Evolutionary conservation across 768 basidiomycete genomes (phyloP).

Genomic region (Xerocomellus amylosporus): DNA sequence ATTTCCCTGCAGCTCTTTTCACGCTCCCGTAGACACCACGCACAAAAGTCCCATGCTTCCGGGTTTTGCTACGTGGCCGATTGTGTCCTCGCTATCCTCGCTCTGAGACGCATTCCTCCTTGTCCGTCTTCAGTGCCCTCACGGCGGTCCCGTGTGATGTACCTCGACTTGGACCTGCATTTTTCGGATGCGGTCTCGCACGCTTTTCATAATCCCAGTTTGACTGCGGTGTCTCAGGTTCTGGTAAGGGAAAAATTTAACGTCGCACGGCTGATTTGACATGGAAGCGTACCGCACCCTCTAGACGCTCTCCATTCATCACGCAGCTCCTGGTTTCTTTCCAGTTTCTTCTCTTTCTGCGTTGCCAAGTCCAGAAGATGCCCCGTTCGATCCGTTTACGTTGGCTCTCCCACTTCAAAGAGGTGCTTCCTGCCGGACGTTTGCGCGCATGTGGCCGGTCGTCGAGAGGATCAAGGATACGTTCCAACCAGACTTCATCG

Average conservation of each 20-base stretch:
- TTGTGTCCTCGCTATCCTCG: slow-evolving; percentile 75
- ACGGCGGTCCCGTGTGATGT: slow-evolving; percentile 68
- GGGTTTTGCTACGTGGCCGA: slow-evolving; percentile 97
- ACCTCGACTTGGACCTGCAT: slow-evolving; percentile 90
- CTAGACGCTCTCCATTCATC: slow-evolving; percentile 83
- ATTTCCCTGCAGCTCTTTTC: not conserved
- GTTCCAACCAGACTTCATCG: slow-evolving; percentile 73
- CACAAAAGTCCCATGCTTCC: slow-evolving; percentile 69
- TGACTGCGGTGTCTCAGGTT: slow-evolving; percentile 41
- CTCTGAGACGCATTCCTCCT: slow-evolving; percentile 47
- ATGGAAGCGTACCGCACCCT: not conserved
- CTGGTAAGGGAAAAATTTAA: slow-evolving; percentile 37
- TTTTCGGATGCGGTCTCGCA: slow-evolving; percentile 86
- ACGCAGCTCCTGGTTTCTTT: slow-evolving; percentile 80
- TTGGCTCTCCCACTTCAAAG: slow-evolving; percentile 74
- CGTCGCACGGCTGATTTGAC: not conserved
- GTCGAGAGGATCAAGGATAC: slow-evolving; percentile 58
- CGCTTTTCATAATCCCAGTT: slow-evolving; percentile 54
- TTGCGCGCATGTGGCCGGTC: slow-evolving; percentile 58
- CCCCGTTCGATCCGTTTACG: slow-evolving; percentile 54
- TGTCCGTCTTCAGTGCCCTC: slow-evolving; percentile 12
- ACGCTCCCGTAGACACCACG: slow-evolving; percentile 64
- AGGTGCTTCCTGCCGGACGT: slow-evolving; percentile 68
- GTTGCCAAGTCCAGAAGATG: slow-evolving; percentile 40
- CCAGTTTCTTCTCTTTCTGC: slow-evolving; percentile 55